phyloP scores from a whole-genome alignment of 2,329 filamentous ascomycete species.

The Leptoxyphium fumago region DNA sequence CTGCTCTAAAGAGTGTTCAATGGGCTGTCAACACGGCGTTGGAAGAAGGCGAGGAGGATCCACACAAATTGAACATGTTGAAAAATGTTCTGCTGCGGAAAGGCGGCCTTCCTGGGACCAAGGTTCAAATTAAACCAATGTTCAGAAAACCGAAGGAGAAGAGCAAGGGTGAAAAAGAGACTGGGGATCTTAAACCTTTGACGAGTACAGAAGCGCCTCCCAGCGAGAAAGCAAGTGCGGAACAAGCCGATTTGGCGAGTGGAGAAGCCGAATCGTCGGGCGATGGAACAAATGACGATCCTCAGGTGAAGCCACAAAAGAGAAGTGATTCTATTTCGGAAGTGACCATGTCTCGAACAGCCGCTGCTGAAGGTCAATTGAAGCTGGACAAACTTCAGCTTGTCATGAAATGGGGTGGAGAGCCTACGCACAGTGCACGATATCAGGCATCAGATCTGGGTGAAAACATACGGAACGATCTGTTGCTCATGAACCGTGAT shows the following conservation, averaged over 20 bases:
- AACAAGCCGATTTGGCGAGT: conserved; percentile 30
- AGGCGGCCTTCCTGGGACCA: conserved; percentile 85
- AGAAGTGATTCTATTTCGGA: conserved; percentile 77
- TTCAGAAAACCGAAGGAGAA: conserved; percentile 65
- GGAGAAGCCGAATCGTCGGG: conserved; percentile 26
- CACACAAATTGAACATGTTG: conserved; percentile 68
- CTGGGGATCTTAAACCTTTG: conserved; percentile 31
- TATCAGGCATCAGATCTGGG: conserved; percentile 94
- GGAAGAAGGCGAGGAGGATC: conserved; percentile 66
- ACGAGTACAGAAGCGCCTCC: conserved; percentile 36
- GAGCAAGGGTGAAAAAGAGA: conserved; percentile 13
- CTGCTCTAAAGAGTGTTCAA: conserved; percentile 75
- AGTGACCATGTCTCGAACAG: conserved; percentile 84
- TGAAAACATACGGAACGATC: conserved; percentile 88
- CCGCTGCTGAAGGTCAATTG: conserved; percentile 81
- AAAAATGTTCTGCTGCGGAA: conserved; percentile 85
- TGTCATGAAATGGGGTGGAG: conserved; percentile 97
- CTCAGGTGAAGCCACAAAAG: conserved; percentile 30
- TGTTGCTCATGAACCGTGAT: conserved; percentile 82
- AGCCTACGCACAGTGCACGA: conserved; percentile 90
- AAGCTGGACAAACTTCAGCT: conserved; percentile 92
- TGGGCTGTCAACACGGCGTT: conserved; percentile 74
- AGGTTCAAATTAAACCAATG: conserved; percentile 99
- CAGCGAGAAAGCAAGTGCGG: conserved; percentile 1
- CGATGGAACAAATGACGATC: not conserved